These are phyloP conservation scores for Rhizophora apiculata DNA, from an alignment of 345 rosid genomes.

Conservation along the genomic window DNA sequence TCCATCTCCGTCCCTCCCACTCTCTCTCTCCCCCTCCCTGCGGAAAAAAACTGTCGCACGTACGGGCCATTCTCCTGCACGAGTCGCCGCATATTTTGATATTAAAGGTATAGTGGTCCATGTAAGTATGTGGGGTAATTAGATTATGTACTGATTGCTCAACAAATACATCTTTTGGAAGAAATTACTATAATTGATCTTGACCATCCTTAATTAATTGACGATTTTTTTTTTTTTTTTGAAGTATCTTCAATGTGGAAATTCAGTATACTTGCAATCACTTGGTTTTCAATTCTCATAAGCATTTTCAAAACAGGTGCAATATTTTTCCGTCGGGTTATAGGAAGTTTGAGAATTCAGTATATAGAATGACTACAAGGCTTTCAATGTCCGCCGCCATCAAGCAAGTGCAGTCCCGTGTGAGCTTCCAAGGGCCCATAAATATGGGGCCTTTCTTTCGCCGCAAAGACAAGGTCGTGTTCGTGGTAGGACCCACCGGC, in stretches of 20 bases:
- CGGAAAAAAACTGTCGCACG: background rate
- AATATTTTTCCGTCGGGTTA: background rate
- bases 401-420: slow-evolving; percentile 18
- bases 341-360: slow-evolving; percentile 13
- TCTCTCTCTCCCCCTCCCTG: background rate
- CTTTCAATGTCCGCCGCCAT: slow-evolving; percentile 1
- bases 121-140: background rate
- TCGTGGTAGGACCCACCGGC: slow-evolving; percentile 31
- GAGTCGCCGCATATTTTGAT: slow-evolving; percentile 9
- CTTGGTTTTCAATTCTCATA: too few relatives aligned
- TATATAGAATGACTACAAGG: slow-evolving; percentile 12
- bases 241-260: too few relatives aligned
- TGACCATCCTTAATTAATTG: too few relatives aligned
- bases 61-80: slow-evolving; percentile 1
- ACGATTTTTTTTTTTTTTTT: too few relatives aligned
- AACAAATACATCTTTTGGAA: too few relatives aligned
- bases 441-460: slow-evolving; percentile 13
- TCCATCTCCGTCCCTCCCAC: background rate
- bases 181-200: background rate
- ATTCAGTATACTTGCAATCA: too few relatives aligned
- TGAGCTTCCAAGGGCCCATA: slow-evolving; percentile 10
- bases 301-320: slow-evolving; percentile 5
- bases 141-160: background rate
- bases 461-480: slow-evolving; percentile 25
- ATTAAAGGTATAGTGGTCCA: slow-evolving; percentile 19